Conservation (phyloP, 2,329 filamentous ascomycete species). For the Didymella pomorum region DNA sequence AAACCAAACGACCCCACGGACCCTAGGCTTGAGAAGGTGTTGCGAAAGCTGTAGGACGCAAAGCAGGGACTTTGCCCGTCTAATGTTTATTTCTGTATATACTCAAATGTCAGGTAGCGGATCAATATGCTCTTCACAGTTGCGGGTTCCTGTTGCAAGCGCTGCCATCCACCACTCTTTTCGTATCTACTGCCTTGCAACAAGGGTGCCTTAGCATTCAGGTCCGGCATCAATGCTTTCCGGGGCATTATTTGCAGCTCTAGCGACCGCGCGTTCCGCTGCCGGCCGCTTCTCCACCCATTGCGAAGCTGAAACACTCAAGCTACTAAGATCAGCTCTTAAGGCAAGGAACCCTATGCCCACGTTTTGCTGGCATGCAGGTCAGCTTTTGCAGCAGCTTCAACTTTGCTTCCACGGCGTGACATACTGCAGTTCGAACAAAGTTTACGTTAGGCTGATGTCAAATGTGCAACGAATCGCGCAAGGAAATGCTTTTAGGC, state of each 20-base stretch:
- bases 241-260: neutral
- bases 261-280: slow-evolving; percentile 11
- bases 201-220: slow-evolving; percentile 2
- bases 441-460: neutral
- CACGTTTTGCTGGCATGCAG: neutral
- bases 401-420: neutral
- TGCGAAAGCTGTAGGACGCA: slow-evolving; percentile 17
- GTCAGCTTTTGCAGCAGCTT: neutral
- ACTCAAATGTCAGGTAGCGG: slow-evolving; percentile 1
- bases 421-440: neutral
- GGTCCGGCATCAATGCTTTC: slow-evolving; percentile 1
- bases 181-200: neutral
- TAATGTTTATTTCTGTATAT: slow-evolving; percentile 8
- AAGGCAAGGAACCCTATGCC: slow-evolving; percentile 6
- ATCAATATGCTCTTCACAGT: neutral
- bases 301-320: slow-evolving; percentile 3
- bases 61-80: slow-evolving; percentile 4
- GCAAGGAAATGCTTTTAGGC: neutral
- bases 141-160: neutral
- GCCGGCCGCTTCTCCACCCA: slow-evolving; percentile 6
- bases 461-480: neutral
- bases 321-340: slow-evolving; percentile 6
- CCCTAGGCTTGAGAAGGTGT: slow-evolving; percentile 42
- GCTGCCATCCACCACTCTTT: neutral
- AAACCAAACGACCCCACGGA: slow-evolving; percentile 35